These are phyloP conservation scores for Dothideomycetes sp. DNA, from an alignment of 2,329 filamentous ascomycete genomes.

Conservation along the genomic window DNA sequence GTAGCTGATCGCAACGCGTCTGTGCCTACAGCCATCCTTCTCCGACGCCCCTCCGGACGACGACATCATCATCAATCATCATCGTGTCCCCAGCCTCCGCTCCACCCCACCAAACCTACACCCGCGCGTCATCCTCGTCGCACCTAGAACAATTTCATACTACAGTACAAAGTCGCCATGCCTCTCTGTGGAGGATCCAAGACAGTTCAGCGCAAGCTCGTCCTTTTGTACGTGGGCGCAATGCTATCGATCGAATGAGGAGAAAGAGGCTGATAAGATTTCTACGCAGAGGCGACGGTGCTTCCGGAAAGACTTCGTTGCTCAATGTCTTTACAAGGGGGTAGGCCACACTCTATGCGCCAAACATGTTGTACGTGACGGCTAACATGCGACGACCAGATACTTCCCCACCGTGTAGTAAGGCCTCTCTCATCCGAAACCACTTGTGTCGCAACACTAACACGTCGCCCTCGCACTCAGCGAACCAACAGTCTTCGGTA, in stretches of 20 bases:
- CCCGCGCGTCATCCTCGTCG: too few species aligned
- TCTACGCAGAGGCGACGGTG: slow-evolving; percentile 72
- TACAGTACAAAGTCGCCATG: slow-evolving; percentile 26
- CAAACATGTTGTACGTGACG: neutral
- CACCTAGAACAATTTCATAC: too few species aligned
- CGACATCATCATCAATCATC: too few species aligned
- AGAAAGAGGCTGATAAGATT: slow-evolving; percentile 15
- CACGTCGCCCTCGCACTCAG: slow-evolving; percentile 29
- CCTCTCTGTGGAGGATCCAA: slow-evolving; percentile 47
- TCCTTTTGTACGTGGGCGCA: slow-evolving; percentile 62
- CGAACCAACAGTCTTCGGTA: slow-evolving; percentile 86
- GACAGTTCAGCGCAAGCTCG: slow-evolving; percentile 91
- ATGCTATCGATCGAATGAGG: neutral
- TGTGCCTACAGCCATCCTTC: too few species aligned
- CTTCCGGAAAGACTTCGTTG: slow-evolving; percentile 92
- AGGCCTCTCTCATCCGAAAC: slow-evolving; percentile 25
- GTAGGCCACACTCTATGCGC: slow-evolving; percentile 35
- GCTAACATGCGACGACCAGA: slow-evolving; percentile 37
- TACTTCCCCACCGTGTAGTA: slow-evolving; percentile 97
- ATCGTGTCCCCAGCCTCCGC: too few species aligned
- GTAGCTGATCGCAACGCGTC: too few species aligned
- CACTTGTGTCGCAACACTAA: slow-evolving; percentile 11
- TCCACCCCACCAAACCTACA: too few species aligned
- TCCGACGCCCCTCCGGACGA: neutral
- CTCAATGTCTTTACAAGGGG: slow-evolving; percentile 98